These are phyloP conservation scores for Eimeria falciformis DNA, from an alignment of 169 alveolate species.

Conservation along the genomic window DNA sequence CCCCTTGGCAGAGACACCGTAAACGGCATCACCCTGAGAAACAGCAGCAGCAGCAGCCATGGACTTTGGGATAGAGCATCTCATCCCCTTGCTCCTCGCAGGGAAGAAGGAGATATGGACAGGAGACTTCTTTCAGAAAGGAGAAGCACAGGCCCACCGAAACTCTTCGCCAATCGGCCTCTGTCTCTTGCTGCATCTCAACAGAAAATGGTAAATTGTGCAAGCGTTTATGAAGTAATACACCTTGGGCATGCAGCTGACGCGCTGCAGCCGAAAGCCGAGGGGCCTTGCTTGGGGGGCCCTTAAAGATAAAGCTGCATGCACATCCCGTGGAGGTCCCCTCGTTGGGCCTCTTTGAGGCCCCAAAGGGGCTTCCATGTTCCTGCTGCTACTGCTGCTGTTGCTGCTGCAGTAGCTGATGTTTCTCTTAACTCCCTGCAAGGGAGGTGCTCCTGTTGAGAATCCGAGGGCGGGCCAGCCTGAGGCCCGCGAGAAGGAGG, in stretches of 20 bases:
- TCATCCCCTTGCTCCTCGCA: too few species aligned
- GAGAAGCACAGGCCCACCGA: conserved; percentile 4
- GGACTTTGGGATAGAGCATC: too few species aligned
- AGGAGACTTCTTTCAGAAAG: too few species aligned
- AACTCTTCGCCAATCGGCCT: neutral
- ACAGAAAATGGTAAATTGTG: neutral
- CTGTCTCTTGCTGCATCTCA: neutral
- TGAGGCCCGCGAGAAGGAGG: neutral
- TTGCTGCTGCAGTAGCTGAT: neutral
- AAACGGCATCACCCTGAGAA: neutral
- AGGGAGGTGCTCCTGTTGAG: neutral
- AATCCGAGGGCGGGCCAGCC: neutral
- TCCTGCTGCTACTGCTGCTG: conserved; percentile 15
- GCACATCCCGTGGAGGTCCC: neutral
- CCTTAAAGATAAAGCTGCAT: too few species aligned
- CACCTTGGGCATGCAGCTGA: neutral
- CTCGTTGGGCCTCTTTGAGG: neutral
- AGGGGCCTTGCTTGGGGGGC: conserved; percentile 38
- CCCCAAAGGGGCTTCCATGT: neutral
- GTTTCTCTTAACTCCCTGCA: neutral
- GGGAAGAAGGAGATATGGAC: too few species aligned
- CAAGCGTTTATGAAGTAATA: neutral
- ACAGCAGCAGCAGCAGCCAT: neutral
- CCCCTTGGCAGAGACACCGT: neutral
- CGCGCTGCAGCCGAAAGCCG: conserved; percentile 13